Percentiles rank a stretch among this genome's conserved stretches.
phyloP scores from a whole-genome alignment of 1,139 yeast species.

The Pichia sp. region DNA sequence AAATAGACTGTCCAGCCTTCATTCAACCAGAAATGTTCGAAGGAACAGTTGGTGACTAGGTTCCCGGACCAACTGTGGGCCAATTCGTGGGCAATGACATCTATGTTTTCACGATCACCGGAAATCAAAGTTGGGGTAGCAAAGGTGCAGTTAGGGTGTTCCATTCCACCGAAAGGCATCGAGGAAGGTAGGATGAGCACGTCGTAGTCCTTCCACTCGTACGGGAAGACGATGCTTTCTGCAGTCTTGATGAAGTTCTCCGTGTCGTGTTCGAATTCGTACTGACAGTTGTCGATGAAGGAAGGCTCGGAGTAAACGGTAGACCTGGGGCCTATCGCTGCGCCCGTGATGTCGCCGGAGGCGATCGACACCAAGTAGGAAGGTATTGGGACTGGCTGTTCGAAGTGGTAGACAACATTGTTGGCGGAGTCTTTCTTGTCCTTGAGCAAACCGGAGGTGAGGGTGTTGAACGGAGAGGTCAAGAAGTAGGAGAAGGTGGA shows the following conservation, averaged over 20 bases:
- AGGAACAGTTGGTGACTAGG: conserved; percentile 80
- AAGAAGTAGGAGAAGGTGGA: conserved; percentile 58
- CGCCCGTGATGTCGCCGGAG: conserved; percentile 68
- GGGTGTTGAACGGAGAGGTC: conserved; percentile 59
- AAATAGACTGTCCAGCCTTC: conserved; percentile 96
- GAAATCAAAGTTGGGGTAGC: conserved; percentile 87
- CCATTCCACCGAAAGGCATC: conserved; percentile 97
- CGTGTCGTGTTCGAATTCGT: conserved; percentile 75
- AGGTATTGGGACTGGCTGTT: conserved; percentile 82
- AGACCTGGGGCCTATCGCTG: conserved; percentile 82
- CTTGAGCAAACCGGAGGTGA: conserved; percentile 61
- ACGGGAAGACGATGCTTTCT: conserved; percentile 70
- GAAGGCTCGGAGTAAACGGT: conserved; percentile 76
- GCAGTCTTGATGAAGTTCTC: conserved; percentile 81
- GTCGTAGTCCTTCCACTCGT: conserved; percentile 84
- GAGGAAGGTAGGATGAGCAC: conserved; percentile 75
- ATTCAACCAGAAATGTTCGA: conserved; percentile 94
- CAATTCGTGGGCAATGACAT: conserved; percentile 86
- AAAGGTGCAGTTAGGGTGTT: conserved; percentile 85
- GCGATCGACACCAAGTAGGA: conserved; percentile 82
- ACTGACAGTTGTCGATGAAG: conserved; percentile 60
- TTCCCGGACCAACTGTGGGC: conserved; percentile 95
- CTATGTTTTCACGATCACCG: conserved; percentile 82
- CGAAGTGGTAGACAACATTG: conserved; percentile 40
- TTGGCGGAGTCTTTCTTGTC: conserved; percentile 17